Evolutionary conservation across 192 early-diverging fungal genomes (phyloP), one percentile per base, ranked within the genome.

Genomic region (Cladochytrium replicatum): DNA sequence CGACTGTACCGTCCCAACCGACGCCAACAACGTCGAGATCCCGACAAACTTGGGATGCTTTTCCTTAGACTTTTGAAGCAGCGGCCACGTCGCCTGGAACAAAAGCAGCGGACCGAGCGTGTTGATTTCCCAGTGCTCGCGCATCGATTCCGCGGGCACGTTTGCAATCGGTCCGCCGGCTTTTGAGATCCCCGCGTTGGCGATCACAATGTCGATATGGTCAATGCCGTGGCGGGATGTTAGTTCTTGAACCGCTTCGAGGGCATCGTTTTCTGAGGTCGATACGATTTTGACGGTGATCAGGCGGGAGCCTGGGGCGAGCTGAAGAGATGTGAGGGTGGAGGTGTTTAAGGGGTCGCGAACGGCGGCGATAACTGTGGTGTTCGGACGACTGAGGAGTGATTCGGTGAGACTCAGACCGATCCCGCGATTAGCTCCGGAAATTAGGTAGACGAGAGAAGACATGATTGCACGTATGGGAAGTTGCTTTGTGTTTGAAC

Each of bases 391-490:
- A 11, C 8, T 17, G 37, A 40, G 22, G 38, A 51, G 38, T 2
- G 3, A 21, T 19, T 19, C 15, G 7, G 26, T 40, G 25, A 51
- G 34, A 40, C 37, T 40, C 23, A 51, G 38, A 6, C 49, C 49
- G n/a, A 51, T 2, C 25, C 49, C 49, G 19, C 49, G 49, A 28
- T 38, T 41, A 3, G 49, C 49, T 19, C 49, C 49, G 7, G 49
- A 24, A 25, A 51, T 40, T 34, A 51, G 38, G 4, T 32, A 48
- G 30, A 25, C 15, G 21, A 32, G 31, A 17, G 47, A 25, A 13
- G 41, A 22, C 6, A 19, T 30, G 6, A 30, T 47, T n/a, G n/a
- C n/a, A n/a, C n/a, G n/a, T n/a, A n/a, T n/a, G n/a, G n/a, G n/a
- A n/a, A n/a, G n/a, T n/a, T n/a, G n/a, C n/a, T n/a, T n/a, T n/a